A percentile compares a stretch with the other conserved stretches of the same genome.
Evolutionary conservation across 495 filamentous ascomycete genomes (phyloP).

Genomic region (Xylaria scruposa): DNA sequence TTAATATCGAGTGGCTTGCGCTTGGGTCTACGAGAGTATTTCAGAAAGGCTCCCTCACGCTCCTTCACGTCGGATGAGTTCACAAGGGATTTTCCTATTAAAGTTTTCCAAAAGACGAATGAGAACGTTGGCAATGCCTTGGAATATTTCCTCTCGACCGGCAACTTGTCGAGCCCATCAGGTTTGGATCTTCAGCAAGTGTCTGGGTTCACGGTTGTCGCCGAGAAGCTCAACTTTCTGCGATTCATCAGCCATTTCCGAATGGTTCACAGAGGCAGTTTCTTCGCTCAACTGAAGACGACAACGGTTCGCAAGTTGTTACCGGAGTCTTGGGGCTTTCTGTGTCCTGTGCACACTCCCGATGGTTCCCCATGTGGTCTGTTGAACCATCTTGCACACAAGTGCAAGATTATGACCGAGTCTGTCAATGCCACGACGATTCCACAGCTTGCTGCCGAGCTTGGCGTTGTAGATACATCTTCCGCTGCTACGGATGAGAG

Average conservation of each 20-base stretch:
- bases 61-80: slow-evolving; percentile 76
- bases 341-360: slow-evolving; percentile 97
- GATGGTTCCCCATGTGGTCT: slow-evolving; percentile 95
- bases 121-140: slow-evolving; percentile 85
- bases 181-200: slow-evolving; percentile 93
- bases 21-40: slow-evolving; percentile 70
- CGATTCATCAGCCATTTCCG: slow-evolving; percentile 99
- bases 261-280: slow-evolving; percentile 98
- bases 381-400: slow-evolving; percentile 94
- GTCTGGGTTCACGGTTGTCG: slow-evolving; percentile 94
- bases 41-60: slow-evolving; percentile 64
- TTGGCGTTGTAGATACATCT: slow-evolving; percentile 75
- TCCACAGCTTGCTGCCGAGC: slow-evolving; percentile 71
- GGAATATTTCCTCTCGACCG: slow-evolving; percentile 96
- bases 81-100: slow-evolving; percentile 75
- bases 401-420: slow-evolving; percentile 84
- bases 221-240: slow-evolving; percentile 98
- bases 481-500: slow-evolving; percentile 79
- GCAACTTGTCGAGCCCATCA: slow-evolving; percentile 87
- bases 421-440: slow-evolving; percentile 73
- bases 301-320: slow-evolving; percentile 94
- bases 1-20: slow-evolving; percentile 72
- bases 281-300: slow-evolving; percentile 97
- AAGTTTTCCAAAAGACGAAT: slow-evolving; percentile 78
- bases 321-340: slow-evolving; percentile 96